These are phyloP conservation scores for Leersia perrieri DNA, from an alignment of 176 grass and related monocot species.

Conservation along the genomic window DNA sequence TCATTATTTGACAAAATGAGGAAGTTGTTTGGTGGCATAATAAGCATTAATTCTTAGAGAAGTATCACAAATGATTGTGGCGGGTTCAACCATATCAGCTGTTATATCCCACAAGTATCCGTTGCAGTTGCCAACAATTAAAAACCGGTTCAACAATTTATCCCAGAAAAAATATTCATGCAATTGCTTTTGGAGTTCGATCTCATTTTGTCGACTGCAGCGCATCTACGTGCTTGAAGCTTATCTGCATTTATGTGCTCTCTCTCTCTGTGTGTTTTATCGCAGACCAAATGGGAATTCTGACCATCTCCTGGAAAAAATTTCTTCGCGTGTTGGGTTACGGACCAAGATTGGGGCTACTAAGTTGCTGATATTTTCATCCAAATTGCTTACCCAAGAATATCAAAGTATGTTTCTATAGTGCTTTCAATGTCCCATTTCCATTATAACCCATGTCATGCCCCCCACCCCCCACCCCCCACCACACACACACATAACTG, in stretches of 20 bases:
- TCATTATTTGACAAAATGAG: background rate
- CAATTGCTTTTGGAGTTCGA: background rate
- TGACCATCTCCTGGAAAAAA: constrained; percentile 45
- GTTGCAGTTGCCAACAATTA: background rate
- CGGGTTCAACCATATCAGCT: background rate
- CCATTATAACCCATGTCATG: background rate
- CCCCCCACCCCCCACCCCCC: too few species aligned
- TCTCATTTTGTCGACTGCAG: background rate
- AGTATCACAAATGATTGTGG: background rate
- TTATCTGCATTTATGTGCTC: background rate
- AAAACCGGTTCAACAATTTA: background rate
- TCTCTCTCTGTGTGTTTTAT: constrained; percentile 11
- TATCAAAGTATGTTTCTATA: constrained; percentile 56
- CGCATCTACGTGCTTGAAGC: background rate
- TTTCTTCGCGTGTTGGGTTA: constrained; percentile 53
- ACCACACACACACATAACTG: too few species aligned
- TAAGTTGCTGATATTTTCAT: constrained; percentile 65
- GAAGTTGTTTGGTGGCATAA: background rate
- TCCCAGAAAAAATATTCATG: background rate
- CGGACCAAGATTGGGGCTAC: constrained; percentile 33
- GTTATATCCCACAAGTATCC: background rate
- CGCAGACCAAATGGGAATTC: constrained; percentile 53
- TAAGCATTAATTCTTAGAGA: background rate
- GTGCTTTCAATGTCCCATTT: constrained; percentile 5
- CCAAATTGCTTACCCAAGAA: constrained; percentile 49